Percentiles rank a stretch among this genome's conserved stretches.
phyloP scores from a whole-genome alignment of 148 eudicot species.

The Rhododendron mucronatum region DNA sequence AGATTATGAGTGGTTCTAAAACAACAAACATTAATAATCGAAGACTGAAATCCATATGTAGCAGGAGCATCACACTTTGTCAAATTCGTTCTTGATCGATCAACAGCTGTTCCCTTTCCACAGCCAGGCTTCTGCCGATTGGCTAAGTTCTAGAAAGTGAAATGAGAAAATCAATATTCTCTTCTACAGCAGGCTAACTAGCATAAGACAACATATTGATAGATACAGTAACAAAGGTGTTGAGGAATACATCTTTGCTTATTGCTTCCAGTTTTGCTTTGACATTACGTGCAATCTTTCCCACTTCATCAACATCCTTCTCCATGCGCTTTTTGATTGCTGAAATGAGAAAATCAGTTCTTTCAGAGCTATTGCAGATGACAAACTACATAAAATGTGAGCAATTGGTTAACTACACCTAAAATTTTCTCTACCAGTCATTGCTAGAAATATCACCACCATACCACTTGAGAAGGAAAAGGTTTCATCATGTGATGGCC shows the following conservation, averaged over 20 bases:
- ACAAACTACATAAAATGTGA: neutral
- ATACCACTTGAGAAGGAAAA: neutral
- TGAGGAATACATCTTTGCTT: slow-evolving; percentile 36
- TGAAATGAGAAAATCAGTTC: slow-evolving; percentile 12
- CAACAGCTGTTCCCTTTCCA: slow-evolving; percentile 51
- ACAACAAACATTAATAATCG: neutral
- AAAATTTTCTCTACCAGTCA: neutral
- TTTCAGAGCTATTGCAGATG: slow-evolving; percentile 4
- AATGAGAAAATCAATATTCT: slow-evolving; percentile 2
- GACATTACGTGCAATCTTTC: slow-evolving; percentile 49
- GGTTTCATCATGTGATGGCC: neutral
- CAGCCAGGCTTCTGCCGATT: slow-evolving; percentile 55
- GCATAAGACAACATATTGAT: neutral
- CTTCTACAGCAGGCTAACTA: neutral
- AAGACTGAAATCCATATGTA: neutral
- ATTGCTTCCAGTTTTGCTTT: slow-evolving; percentile 44
- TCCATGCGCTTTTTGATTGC: slow-evolving; percentile 63
- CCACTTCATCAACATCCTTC: slow-evolving; percentile 56
- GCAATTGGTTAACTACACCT: neutral
- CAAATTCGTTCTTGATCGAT: slow-evolving; percentile 50
- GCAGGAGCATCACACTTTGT: slow-evolving; percentile 34
- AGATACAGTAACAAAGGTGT: slow-evolving; percentile 1
- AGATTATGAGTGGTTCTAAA: neutral
- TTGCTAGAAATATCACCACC: neutral
- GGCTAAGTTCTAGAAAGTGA: slow-evolving; percentile 34